Evolutionary conservation across 2,329 filamentous ascomycete species (phyloP), one percentile per base, ranked within the genome.

Genomic region (Chaetomiaceae sp.): DNA sequence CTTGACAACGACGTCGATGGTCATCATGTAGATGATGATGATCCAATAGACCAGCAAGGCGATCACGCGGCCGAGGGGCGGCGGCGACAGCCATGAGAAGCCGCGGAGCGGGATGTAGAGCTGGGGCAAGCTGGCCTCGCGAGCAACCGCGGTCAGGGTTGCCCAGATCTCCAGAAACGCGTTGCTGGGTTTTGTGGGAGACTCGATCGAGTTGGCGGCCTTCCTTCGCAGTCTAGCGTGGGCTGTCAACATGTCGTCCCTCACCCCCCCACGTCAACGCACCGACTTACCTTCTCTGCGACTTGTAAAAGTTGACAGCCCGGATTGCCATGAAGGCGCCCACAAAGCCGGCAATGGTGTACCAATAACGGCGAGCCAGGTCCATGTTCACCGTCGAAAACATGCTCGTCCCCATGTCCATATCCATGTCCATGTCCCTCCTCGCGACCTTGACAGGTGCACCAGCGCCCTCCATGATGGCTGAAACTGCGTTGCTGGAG

Each of bases 361-460:
- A 83, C 81, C 81, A 84, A 60, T 76, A 84, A 2, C 71, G 72
- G 16, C 69, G 70, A 14, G 80, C 79, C 44, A 82, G 70, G 35
- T 67, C 69, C 61, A 71, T 71, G 60, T 82, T 82, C 33, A 66
- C 66, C 1, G 64, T 53, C 51, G 69, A 66, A 60, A 76, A 74
- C 60, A 69, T 64, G 44, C 64, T 67, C 44, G 70, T 65, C 16
- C 69, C 66, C 57, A 69, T 63, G 46, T 34, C 30, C 25, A 57
- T 61, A 27, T 54, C 45, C 16, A 39, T 33, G 17, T 47, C 44
- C n/a, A n/a, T n/a, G n/a, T n/a, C n/a, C n/a, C n/a, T n/a, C n/a
- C n/a, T n/a, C n/a, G n/a, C n/a, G n/a, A n/a, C n/a, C n/a, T n/a
- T n/a, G n/a, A n/a, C n/a, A n/a, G n/a, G n/a, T n/a, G n/a, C n/a